phyloP scores from a whole-genome alignment of 2,329 filamentous ascomycete genomes.

The Cadophora sp. region DNA sequence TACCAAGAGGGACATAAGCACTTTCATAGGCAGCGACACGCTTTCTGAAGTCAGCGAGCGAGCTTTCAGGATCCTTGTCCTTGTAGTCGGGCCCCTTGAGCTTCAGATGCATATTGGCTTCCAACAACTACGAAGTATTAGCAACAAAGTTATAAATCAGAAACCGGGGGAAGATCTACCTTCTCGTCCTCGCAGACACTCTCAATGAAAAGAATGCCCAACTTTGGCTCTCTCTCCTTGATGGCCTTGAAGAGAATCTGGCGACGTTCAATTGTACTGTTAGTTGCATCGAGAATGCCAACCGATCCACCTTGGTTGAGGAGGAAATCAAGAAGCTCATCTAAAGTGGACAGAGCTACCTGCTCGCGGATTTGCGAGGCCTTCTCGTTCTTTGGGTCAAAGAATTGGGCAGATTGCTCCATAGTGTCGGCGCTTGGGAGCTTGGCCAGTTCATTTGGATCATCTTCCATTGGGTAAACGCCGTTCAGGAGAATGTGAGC shows the following conservation, averaged over 20 bases:
- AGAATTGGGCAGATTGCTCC: conserved; percentile 92
- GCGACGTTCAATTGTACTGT: conserved; percentile 88
- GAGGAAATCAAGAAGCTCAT: conserved; percentile 91
- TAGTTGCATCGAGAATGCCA: conserved; percentile 95
- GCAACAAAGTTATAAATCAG: neutral
- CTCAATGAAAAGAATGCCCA: conserved; percentile 95
- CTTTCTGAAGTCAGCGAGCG: conserved; percentile 89
- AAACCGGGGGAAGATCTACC: conserved; percentile 46
- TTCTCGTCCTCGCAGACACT: conserved; percentile 87
- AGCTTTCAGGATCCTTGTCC: conserved; percentile 86
- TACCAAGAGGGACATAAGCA: conserved; percentile 87
- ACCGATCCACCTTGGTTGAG: conserved; percentile 83
- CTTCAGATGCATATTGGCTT: conserved; percentile 97
- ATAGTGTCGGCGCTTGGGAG: conserved; percentile 57
- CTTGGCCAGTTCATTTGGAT: conserved; percentile 29
- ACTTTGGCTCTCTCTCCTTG: conserved; percentile 79
- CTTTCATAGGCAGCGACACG: conserved; percentile 93
- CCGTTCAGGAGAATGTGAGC: conserved; percentile 66
- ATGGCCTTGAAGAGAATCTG: conserved; percentile 85
- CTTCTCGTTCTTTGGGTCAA: conserved; percentile 85
- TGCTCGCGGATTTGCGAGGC: conserved; percentile 88
- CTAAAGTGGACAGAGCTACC: conserved; percentile 88
- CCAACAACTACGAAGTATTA: conserved; percentile 64
- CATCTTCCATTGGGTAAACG: conserved; percentile 36
- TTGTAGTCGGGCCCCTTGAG: conserved; percentile 95